Evolutionary conservation across 148 eudicot genomes (phyloP), one percentile per base, ranked within the genome.

Genomic region (Nyssa sinensis): DNA sequence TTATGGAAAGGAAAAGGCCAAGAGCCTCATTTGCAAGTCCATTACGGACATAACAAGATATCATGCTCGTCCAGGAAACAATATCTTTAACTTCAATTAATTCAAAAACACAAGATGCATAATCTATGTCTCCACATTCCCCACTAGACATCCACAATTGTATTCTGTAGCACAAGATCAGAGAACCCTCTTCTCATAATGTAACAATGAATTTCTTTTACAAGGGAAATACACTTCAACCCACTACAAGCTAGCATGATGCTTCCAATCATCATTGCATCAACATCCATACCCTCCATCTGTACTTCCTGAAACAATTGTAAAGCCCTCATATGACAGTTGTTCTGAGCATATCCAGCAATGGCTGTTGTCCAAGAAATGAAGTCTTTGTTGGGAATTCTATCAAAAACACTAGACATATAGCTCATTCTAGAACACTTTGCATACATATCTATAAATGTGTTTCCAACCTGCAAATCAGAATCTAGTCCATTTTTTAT

Each of bases 61-160:
- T 90, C 90, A 94, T 90, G 85, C 83, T 88, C 14, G 98, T 94
- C 91, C 94, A 92, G 59, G 96, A 90, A 25, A 92, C 88, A 62
- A 92, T 79, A 83, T 87, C 84, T 78, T 88, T 90, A 71, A 64
- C 73, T 79, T 84, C 75, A 70, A 87, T 86, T 49, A 74, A 58
- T 69, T 77, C 66, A 74, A 94, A 94, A 72, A 85, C 73, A 25
- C 64, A 79, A 77, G 80, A 76, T 16, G 96, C 92, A 62, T 80
- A 78, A 34, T 78, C 86, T 67, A 88, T 53, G 72, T 80, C 59
- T 41, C 87, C 90, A 69, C 89, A 90, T 62, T 80, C 84, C 63
- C 96, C 93, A 86, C n/a, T 92, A 94, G 39, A 84, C 86, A 64
- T 90, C 89, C 33, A 94, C 71, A 29, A 92, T 67, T 6, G 92